Conservation (phyloP, 2,329 filamentous ascomycete genomes). For the Hypoxylon sp. region DNA sequence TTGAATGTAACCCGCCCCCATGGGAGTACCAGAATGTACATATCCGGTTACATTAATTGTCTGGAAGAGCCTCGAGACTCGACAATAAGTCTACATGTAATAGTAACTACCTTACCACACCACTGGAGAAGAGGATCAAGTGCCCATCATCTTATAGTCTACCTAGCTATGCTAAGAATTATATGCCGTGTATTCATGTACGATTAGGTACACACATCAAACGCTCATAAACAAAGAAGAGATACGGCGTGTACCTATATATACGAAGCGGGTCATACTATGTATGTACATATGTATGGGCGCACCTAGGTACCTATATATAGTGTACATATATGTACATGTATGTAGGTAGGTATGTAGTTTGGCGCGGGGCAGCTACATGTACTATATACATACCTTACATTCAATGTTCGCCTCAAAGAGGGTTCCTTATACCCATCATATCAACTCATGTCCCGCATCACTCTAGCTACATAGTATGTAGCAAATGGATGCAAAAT, state of each 20-base stretch:
- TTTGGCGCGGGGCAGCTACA: too few relatives aligned
- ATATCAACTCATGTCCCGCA: background rate
- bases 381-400: background rate
- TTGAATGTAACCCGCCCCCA: constrained; percentile 2
- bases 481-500: background rate
- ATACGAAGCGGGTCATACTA: background rate
- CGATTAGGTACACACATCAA: background rate
- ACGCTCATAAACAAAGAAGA: background rate
- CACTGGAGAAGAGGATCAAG: background rate
- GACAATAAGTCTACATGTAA: background rate
- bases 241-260: background rate
- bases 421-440: background rate
- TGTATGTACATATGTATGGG: too few relatives aligned
- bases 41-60: constrained; percentile 4
- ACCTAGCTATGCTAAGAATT: background rate
- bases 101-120: background rate
- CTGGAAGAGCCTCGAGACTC: constrained; percentile 1
- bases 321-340: background rate
- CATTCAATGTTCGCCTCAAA: too few relatives aligned
- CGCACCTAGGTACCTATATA: too few relatives aligned
- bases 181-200: background rate
- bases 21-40: constrained; percentile 1
- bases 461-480: background rate
- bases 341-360: background rate
- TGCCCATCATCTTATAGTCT: background rate